Conservation (phyloP, 345 rosid species). For the Draba incana region DNA sequence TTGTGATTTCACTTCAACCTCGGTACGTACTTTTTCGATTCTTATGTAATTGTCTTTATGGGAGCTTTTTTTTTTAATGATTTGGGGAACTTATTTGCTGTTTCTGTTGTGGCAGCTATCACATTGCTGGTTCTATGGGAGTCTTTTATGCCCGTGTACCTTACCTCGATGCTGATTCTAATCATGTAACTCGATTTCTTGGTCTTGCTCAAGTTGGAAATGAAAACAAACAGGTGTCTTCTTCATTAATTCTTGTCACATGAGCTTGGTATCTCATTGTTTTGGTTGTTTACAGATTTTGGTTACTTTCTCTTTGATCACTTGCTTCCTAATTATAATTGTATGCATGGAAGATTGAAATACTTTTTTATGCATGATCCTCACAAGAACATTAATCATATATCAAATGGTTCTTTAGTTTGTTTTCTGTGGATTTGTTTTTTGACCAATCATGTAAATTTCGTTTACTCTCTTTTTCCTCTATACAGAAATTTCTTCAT, state of each 20-base stretch:
- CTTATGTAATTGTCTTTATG: constrained; percentile 4
- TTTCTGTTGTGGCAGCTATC: constrained; percentile 60
- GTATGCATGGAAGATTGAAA: constrained; percentile 5
- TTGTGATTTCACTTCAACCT: constrained; percentile 71
- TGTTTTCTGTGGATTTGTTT: not conserved
- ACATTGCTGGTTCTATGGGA: constrained; percentile 85
- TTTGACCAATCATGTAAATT: not conserved
- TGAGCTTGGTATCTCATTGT: constrained; percentile 1
- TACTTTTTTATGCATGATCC: not conserved
- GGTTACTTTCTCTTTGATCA: constrained; percentile 6
- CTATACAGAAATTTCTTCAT: constrained; percentile 83
- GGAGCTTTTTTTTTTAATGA: not conserved
- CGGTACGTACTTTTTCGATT: constrained; percentile 54
- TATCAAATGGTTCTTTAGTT: not conserved
- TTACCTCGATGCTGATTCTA: constrained; percentile 66
- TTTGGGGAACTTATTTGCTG: constrained; percentile 1
- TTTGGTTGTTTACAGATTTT: too few species aligned
- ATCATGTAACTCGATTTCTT: constrained; percentile 84
- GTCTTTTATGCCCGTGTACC: constrained; percentile 89
- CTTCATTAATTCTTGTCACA: too few species aligned
- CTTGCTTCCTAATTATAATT: not conserved
- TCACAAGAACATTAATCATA: not conserved
- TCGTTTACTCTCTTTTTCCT: constrained; percentile 3
- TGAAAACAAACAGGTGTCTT: constrained; percentile 78
- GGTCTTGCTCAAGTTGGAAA: constrained; percentile 95